phyloP scores from a whole-genome alignment of 345 rosid genomes.

The Isatis tinctoria region DNA sequence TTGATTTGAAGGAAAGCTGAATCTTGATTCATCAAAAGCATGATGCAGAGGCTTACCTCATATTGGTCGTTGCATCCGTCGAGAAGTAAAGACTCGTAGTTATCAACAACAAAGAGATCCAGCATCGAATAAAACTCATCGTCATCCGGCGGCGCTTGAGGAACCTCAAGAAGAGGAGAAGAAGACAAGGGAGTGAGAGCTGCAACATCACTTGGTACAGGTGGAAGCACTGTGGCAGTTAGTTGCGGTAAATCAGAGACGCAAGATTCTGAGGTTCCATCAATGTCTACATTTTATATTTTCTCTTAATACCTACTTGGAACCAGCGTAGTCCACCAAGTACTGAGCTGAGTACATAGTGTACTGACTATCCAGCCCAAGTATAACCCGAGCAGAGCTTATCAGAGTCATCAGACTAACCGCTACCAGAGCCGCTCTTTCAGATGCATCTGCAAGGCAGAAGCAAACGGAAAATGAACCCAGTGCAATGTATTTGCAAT shows the following conservation, averaged over 20 bases:
- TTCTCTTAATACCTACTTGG: too few relatives aligned
- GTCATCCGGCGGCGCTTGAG: conserved; percentile 7
- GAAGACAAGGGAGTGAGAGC: neutral
- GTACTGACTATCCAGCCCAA: too few relatives aligned
- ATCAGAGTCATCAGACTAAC: too few relatives aligned
- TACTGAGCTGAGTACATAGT: too few relatives aligned
- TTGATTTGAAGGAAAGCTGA: neutral
- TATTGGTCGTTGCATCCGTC: conserved; percentile 5
- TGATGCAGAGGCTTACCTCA: conserved; percentile 26
- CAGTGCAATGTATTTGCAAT: too few relatives aligned
- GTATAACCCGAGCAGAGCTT: too few relatives aligned
- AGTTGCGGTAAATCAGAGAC: conserved; percentile 26
- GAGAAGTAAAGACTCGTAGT: neutral
- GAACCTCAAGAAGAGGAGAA: conserved; percentile 7
- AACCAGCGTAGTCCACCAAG: too few relatives aligned
- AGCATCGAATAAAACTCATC: conserved; percentile 29
- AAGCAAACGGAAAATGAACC: too few relatives aligned
- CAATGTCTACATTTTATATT: too few relatives aligned
- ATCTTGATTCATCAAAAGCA: neutral
- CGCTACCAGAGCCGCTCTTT: too few relatives aligned
- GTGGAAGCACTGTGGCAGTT: conserved; percentile 14
- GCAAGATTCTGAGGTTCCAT: conserved; percentile 33
- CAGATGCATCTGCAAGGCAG: too few relatives aligned
- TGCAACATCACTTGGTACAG: neutral
- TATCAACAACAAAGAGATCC: conserved; percentile 30